Base-by-base conservation (phyloP, 345 rosid genomes). In the Salix viminalis region DNA sequence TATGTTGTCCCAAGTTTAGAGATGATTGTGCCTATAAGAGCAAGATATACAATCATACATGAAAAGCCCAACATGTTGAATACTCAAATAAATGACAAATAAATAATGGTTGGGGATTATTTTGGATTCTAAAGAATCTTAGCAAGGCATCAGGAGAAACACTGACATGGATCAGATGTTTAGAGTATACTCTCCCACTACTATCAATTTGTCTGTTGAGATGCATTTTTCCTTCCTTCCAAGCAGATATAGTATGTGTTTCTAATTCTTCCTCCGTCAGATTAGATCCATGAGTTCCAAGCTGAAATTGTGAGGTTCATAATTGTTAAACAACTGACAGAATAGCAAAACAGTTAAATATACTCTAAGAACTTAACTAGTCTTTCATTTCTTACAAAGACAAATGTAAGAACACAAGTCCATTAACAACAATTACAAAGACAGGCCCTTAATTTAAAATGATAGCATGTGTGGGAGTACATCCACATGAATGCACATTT, bases 191-290 rank as follows among this genome's bases (percentile, higher is more conserved):
- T 81, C 85, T 83, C 56, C 87, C 90, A 81, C 78, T 84, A 77
- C 85, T 91, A 86, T 94, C 97, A 75, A 77, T 79, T 83, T 94
- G 97, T 78, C 92, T 80, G 76, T 83, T 89, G 74, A 91, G 87
- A 74, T 88, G 86, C 71, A 88, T 82, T 84, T 91, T 94, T 34
- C 90, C 97, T 77, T 89, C 97, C 83, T 96, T 96, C 99, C 99
- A 96, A 68, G 98, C 98, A 58, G 98, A 89, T 84, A 96, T 94
- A n/a, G 97, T 89, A 83, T 88, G 97, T 1, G 93, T 89, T 80
- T 92, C 97, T 73, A 92, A 84, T 77, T 92, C 95, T 82, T 92
- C 97, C 90, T 90, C 97, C 39, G 95, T 92, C 89, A 92, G 85
- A 85, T 90, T 91, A 58, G 97, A 89, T 68, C 95, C 95, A 76